phyloP scores from a whole-genome alignment of 176 grass and related monocot genomes.

The Miscanthus lutarioriparius region DNA sequence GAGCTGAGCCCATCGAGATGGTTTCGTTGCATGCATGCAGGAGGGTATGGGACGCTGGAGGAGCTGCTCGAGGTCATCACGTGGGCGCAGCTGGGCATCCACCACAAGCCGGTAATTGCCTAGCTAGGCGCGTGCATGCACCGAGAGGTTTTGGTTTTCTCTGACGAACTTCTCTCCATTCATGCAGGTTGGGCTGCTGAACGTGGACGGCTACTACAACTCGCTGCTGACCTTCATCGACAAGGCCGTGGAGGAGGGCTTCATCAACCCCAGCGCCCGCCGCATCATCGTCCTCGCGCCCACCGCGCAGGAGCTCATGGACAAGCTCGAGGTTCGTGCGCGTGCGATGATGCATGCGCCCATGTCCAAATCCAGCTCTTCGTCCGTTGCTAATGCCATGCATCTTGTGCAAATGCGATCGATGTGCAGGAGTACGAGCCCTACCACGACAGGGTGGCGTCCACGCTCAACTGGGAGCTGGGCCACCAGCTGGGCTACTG shows the following conservation, averaged over 20 bases:
- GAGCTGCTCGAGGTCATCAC: slow-evolving; percentile 98
- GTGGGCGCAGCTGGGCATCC: slow-evolving; percentile 99
- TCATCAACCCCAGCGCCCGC: slow-evolving; percentile 80
- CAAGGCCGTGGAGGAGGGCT: slow-evolving; percentile 98
- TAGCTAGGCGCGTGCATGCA: background rate
- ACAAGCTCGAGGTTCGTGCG: slow-evolving; percentile 98
- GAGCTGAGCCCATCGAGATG: too few relatives aligned
- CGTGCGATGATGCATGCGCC: too few relatives aligned
- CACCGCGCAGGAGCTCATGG: slow-evolving; percentile 84
- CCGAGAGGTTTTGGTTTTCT: background rate
- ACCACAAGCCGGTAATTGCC: slow-evolving; percentile 81
- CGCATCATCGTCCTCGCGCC: slow-evolving; percentile 93
- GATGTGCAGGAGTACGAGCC: slow-evolving; percentile 76
- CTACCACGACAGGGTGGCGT: slow-evolving; percentile 84
- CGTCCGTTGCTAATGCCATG: too few relatives aligned
- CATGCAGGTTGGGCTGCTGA: slow-evolving; percentile 79
- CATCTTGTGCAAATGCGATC: background rate
- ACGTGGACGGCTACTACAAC: slow-evolving; percentile 99
- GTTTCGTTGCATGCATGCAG: slow-evolving; percentile 60
- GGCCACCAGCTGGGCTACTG: slow-evolving; percentile 42
- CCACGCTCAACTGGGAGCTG: slow-evolving; percentile 89
- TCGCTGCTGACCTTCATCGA: slow-evolving; percentile 97
- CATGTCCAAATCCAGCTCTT: too few relatives aligned
- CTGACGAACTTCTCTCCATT: background rate
- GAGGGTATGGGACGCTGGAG: slow-evolving; percentile 97